Percentiles rank a stretch among this genome's conserved stretches.
Conservation (phyloP, 192 early-diverging fungal species). For the Linnemannia hyalina region DNA sequence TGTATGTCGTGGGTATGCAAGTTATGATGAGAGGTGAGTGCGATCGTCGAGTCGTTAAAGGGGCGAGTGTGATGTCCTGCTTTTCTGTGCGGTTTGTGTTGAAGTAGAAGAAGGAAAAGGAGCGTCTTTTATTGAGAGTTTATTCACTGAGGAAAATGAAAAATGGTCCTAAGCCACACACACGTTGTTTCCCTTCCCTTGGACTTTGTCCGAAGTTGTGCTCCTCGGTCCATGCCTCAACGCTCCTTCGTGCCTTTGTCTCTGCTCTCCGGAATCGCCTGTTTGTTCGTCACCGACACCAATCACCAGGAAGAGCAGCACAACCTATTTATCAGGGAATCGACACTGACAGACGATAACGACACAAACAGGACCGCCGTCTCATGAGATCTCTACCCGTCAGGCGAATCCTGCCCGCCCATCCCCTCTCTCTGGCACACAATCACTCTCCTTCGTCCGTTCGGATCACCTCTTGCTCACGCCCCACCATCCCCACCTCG, state of each 20-base stretch:
- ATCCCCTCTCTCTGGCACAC: neutral
- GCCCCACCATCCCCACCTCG: neutral
- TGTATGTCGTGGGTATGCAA: too few relatives aligned
- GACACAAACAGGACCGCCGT: neutral
- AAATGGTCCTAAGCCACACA: neutral
- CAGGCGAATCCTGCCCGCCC: constrained; percentile 5
- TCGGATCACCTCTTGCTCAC: neutral
- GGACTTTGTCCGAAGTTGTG: neutral
- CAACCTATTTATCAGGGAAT: neutral
- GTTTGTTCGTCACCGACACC: neutral
- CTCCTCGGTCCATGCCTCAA: neutral
- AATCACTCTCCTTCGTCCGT: neutral
- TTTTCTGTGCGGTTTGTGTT: neutral
- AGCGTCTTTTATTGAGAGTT: neutral
- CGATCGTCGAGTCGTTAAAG: neutral
- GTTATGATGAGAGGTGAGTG: neutral
- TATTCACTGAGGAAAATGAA: neutral
- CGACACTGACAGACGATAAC: neutral
- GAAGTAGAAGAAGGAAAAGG: neutral
- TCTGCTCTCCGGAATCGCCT: neutral
- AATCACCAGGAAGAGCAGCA: neutral
- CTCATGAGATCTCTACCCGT: constrained; percentile 19
- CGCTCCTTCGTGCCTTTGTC: neutral
- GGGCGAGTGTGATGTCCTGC: neutral
- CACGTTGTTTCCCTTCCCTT: neutral